These are phyloP conservation scores for Alternaria consortialis DNA, from an alignment of 2,329 filamentous ascomycete genomes.

Conservation along the genomic window DNA sequence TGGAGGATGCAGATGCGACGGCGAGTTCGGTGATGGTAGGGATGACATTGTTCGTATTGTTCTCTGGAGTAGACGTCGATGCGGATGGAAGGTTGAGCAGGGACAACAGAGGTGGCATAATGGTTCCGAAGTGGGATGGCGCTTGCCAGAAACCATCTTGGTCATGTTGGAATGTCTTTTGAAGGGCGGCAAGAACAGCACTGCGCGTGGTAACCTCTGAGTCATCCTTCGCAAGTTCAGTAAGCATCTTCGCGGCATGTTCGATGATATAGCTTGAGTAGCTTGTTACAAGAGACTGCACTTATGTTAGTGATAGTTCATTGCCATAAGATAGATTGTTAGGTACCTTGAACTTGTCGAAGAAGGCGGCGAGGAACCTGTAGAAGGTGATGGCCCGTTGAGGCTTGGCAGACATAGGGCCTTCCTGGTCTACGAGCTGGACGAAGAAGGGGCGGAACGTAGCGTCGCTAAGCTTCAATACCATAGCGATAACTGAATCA, in stretches of 20 bases:
- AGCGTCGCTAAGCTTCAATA: slow-evolving; percentile 95
- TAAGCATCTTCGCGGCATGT: slow-evolving; percentile 71
- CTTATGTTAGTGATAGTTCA: slow-evolving; percentile 22
- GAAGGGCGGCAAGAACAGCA: slow-evolving; percentile 74
- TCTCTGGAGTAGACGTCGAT: slow-evolving; percentile 17
- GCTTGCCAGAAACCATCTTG: slow-evolving; percentile 97
- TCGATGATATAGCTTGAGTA: slow-evolving; percentile 89
- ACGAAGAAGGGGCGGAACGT: slow-evolving; percentile 92
- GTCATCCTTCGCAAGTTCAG: slow-evolving; percentile 49
- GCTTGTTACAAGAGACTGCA: slow-evolving; percentile 84
- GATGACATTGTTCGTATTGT: slow-evolving; percentile 65
- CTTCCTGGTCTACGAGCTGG: slow-evolving; percentile 81
- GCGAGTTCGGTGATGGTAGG: slow-evolving; percentile 83
- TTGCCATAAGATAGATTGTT: not conserved
- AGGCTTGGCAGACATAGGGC: slow-evolving; percentile 23
- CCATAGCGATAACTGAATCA: slow-evolving; percentile 82
- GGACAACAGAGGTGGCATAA: slow-evolving; percentile 73
- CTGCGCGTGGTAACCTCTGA: slow-evolving; percentile 70
- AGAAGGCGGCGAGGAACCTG: slow-evolving; percentile 81
- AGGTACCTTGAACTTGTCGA: slow-evolving; percentile 76
- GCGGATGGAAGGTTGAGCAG: slow-evolving; percentile 59
- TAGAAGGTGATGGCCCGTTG: slow-evolving; percentile 78
- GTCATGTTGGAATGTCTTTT: slow-evolving; percentile 83
- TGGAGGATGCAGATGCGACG: slow-evolving; percentile 78
- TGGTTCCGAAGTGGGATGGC: slow-evolving; percentile 81